phyloP scores from a whole-genome alignment of 2,329 filamentous ascomycete genomes.

The Rutstroemia sp. region DNA sequence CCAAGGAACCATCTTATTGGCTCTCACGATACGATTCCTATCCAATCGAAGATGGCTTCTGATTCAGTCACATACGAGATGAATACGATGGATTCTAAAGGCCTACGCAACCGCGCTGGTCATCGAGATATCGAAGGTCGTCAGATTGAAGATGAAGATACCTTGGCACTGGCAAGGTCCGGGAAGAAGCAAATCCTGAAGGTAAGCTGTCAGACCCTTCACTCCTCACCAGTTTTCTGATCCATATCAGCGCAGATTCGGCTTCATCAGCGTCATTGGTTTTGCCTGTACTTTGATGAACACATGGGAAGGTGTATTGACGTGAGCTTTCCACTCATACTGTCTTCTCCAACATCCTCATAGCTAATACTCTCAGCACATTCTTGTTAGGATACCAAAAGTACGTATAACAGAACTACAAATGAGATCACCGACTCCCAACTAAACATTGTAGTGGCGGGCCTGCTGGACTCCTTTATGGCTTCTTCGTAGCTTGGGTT shows the following conservation, averaged over 20 bases:
- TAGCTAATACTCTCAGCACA: background rate
- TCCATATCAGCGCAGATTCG: conserved; percentile 31
- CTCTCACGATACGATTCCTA: too few relatives aligned
- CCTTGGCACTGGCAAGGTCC: background rate
- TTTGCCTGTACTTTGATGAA: conserved; percentile 43
- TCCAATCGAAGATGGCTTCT: too few relatives aligned
- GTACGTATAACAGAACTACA: background rate
- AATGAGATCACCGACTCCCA: background rate
- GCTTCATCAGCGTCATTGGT: conserved; percentile 42
- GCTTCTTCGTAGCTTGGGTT: conserved; percentile 41
- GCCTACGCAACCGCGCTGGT: background rate
- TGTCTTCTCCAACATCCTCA: background rate
- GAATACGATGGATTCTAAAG: background rate
- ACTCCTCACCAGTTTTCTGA: too few relatives aligned
- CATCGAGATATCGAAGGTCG: background rate
- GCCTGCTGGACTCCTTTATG: conserved; percentile 45
- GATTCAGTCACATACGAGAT: too few relatives aligned
- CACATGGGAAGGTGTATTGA: conserved; percentile 45
- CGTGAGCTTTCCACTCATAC: conserved; percentile 8
- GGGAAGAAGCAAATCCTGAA: conserved; percentile 18
- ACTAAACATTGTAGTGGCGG: conserved; percentile 37
- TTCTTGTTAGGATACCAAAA: background rate
- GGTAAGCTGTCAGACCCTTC: conserved; percentile 20
- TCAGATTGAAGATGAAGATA: background rate
- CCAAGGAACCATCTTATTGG: too few relatives aligned